Percentiles rank a stretch among this genome's conserved stretches.
phyloP scores from a whole-genome alignment of 371 early-diverging fungal species.

The Haplosporangium sp. region DNA sequence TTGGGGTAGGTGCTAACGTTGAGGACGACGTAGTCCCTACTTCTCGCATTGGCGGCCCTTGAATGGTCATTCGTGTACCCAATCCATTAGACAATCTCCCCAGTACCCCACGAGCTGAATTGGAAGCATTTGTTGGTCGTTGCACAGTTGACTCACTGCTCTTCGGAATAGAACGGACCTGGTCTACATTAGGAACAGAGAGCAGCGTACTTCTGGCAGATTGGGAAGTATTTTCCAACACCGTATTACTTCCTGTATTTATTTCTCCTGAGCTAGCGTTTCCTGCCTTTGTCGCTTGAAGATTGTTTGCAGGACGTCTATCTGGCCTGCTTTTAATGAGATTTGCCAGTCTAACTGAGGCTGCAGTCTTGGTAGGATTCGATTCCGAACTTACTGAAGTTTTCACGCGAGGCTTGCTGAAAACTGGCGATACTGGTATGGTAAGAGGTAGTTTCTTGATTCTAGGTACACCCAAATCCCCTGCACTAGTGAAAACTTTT shows the following conservation, averaged over 20 bases:
- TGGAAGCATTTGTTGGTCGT: not conserved
- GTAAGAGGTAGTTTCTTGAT: slow-evolving; percentile 35
- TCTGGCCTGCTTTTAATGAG: not conserved
- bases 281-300: not conserved
- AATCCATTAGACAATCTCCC: not conserved
- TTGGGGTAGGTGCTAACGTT: not conserved
- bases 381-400: not conserved
- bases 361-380: slow-evolving; percentile 5
- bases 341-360: slow-evolving; percentile 6
- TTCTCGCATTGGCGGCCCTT: slow-evolving; percentile 23
- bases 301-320: not conserved
- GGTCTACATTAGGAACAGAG: not conserved
- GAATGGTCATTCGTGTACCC: slow-evolving; percentile 1
- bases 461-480: slow-evolving; percentile 40
- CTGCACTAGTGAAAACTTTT: slow-evolving; percentile 40
- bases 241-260: not conserved
- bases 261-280: not conserved
- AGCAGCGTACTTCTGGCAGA: not conserved
- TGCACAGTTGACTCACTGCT: not conserved
- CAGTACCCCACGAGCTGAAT: not conserved
- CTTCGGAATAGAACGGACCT: not conserved
- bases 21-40: not conserved
- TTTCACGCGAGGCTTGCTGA: slow-evolving; percentile 29
- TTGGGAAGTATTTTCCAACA: too few species aligned
- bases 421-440: slow-evolving; percentile 36